phyloP scores from a whole-genome alignment of 805 yeast genomes.

The Myxozyma mucilagina region DNA sequence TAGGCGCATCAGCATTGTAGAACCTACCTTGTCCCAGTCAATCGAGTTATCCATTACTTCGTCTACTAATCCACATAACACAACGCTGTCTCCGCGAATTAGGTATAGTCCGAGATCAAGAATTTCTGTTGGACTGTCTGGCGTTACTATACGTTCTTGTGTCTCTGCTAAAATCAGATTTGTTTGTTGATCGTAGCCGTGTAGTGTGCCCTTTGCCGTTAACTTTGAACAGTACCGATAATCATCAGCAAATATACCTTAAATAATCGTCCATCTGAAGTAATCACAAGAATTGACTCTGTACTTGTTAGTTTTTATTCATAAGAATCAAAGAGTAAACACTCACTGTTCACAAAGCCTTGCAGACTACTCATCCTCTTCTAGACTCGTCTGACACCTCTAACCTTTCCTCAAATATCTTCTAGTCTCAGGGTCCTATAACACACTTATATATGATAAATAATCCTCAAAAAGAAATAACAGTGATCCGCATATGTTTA shows the following conservation, averaged over 20 bases:
- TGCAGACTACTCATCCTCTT: constrained; percentile 6
- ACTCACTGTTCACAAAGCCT: constrained; percentile 3
- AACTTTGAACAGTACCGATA: neutral
- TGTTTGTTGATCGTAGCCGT: constrained; percentile 36
- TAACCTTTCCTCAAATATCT: too few relatives aligned
- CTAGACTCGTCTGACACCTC: too few relatives aligned
- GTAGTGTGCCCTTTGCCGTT: constrained; percentile 29
- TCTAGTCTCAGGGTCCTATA: too few relatives aligned
- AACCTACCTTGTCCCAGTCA: constrained; percentile 35
- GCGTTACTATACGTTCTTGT: constrained; percentile 32
- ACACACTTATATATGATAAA: too few relatives aligned
- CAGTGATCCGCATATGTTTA: too few relatives aligned
- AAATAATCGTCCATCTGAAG: constrained; percentile 36
- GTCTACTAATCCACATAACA: constrained; percentile 35
- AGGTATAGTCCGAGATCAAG: constrained; percentile 34
- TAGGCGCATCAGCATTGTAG: neutral
- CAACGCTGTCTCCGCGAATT: constrained; percentile 36
- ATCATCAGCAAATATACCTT: constrained; percentile 17
- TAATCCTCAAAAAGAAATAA: too few relatives aligned
- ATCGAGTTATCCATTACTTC: constrained; percentile 31
- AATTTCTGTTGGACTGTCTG: constrained; percentile 32
- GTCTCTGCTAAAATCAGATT: constrained; percentile 32
- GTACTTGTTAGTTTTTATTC: neutral
- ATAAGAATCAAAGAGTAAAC: neutral
- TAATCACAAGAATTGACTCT: constrained; percentile 34